These are phyloP conservation scores for Cymbidium sinense DNA, from an alignment of 106 monocot genomes.

Conservation along the genomic window DNA sequence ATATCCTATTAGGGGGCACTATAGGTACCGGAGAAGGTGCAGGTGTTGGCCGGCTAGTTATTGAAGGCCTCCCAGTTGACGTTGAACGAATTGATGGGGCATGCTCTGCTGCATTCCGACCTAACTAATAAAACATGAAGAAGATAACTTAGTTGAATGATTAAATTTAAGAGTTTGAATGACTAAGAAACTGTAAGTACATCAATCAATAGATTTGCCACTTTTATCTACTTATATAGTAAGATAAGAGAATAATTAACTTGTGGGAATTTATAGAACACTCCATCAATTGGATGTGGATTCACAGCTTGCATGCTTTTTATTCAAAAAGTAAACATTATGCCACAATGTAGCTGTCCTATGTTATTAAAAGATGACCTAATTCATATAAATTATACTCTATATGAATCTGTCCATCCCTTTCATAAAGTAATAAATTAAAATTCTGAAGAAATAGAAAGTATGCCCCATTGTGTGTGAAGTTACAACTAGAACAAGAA, in stretches of 20 bases:
- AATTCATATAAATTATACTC: neutral
- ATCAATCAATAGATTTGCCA: neutral
- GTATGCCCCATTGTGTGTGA: neutral
- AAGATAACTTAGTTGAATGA: constrained; percentile 3
- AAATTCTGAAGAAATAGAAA: neutral
- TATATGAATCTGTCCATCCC: neutral
- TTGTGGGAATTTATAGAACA: neutral
- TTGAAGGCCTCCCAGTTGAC: constrained; percentile 64
- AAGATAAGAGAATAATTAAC: neutral
- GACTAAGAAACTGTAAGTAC: neutral
- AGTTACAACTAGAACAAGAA: neutral
- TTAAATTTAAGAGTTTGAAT: neutral
- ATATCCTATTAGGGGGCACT: constrained; percentile 44
- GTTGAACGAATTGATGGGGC: constrained; percentile 49
- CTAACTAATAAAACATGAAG: constrained; percentile 62
- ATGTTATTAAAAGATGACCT: neutral
- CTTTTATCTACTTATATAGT: neutral
- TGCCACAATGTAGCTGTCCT: neutral
- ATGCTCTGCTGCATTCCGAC: constrained; percentile 72
- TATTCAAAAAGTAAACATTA: neutral
- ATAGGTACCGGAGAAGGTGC: constrained; percentile 4
- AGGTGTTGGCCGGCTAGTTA: constrained; percentile 28
- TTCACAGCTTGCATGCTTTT: neutral
- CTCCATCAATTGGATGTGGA: neutral
- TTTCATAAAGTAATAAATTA: neutral